Percentiles rank a stretch among this genome's conserved stretches.
Conservation (phyloP, 345 rosid genomes). For the Brassica rapa region DNA sequence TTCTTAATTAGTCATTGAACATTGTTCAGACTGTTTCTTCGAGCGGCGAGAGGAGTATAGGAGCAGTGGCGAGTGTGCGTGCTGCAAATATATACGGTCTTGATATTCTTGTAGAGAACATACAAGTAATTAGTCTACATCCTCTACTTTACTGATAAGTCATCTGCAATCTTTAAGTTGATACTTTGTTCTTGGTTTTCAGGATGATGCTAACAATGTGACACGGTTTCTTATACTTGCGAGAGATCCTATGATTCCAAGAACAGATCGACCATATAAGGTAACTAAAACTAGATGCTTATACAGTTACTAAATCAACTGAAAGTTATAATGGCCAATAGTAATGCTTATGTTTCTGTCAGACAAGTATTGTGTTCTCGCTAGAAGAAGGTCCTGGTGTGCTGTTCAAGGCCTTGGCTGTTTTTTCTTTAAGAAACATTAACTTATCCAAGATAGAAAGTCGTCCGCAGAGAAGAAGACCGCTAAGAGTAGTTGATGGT, state of each 20-base stretch:
- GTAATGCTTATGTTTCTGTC: constrained; percentile 27
- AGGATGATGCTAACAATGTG: constrained; percentile 76
- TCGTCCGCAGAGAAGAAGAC: constrained; percentile 76
- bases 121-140: constrained; percentile 56
- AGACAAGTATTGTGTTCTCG: constrained; percentile 95
- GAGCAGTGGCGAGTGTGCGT: constrained; percentile 84
- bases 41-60: constrained; percentile 54
- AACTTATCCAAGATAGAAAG: constrained; percentile 89
- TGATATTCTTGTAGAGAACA: constrained; percentile 63
- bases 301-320: background rate
- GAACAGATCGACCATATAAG: constrained; percentile 70
- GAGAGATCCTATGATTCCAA: constrained; percentile 83
- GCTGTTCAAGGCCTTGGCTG: constrained; percentile 89
- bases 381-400: constrained; percentile 95
- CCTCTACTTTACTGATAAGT: constrained; percentile 4
- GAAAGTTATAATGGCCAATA: constrained; percentile 1
- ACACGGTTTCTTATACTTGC: constrained; percentile 90
- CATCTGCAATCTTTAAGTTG: background rate
- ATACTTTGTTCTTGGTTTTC: constrained; percentile 24
- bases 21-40: constrained; percentile 59
- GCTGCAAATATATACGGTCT: constrained; percentile 92
- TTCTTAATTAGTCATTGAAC: constrained; percentile 6
- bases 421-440: constrained; percentile 81
- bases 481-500: constrained; percentile 78
- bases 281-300: constrained; percentile 37